A percentile compares a stretch with the other conserved stretches of the same genome.
phyloP scores from a whole-genome alignment of 148 eudicot genomes.

The Vaccinium corymbosum region DNA sequence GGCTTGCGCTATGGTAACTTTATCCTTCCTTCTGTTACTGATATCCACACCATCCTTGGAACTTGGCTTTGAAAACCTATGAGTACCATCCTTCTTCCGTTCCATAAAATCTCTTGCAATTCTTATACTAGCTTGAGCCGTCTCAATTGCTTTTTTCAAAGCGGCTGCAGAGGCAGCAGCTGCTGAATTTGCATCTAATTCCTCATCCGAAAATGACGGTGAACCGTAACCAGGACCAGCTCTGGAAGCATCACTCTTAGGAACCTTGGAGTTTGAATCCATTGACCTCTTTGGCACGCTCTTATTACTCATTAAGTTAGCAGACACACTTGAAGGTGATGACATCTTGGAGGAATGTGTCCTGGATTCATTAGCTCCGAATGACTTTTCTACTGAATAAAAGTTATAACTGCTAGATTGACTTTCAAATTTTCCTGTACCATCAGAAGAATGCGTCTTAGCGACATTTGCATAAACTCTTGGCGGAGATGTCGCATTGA shows the following conservation, averaged over 20 bases:
- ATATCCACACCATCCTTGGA: conserved; percentile 47
- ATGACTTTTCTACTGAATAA: conserved; percentile 38
- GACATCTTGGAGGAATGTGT: conserved; percentile 42
- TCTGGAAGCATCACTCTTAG: conserved; percentile 31
- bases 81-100: conserved; percentile 44
- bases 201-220: conserved; percentile 57
- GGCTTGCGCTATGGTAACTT: conserved; percentile 28
- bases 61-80: conserved; percentile 43
- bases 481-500: conserved; percentile 22
- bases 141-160: conserved; percentile 72
- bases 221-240: conserved; percentile 34
- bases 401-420: conserved; percentile 35
- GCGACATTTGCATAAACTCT: conserved; percentile 23
- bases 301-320: conserved; percentile 28
- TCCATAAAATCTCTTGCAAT: conserved; percentile 70
- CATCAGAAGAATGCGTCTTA: conserved; percentile 24
- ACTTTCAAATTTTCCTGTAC: conserved; percentile 25
- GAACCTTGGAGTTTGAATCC: conserved; percentile 32
- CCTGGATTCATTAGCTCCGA: conserved; percentile 36
- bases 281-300: conserved; percentile 32
- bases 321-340: conserved; percentile 43
- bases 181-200: conserved; percentile 69
- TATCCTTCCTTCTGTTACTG: conserved; percentile 30
- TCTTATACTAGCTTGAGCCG: conserved; percentile 79
- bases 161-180: conserved; percentile 80